Conservation (phyloP, 352 stramenopile species). For the Globisporangium emineosum region DNA sequence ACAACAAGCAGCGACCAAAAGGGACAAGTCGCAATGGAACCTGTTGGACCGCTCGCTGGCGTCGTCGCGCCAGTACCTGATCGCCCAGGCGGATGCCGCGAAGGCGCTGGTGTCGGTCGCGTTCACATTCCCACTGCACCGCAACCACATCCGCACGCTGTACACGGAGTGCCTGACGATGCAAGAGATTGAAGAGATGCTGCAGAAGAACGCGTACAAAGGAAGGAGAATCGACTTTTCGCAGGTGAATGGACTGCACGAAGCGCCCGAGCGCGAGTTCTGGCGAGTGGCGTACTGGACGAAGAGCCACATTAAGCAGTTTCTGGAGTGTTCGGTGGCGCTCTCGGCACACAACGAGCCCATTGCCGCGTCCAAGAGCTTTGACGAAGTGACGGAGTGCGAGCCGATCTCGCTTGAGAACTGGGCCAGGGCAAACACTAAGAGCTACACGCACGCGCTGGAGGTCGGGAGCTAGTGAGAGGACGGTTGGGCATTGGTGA, state of each 20-base stretch:
- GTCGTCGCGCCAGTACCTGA: constrained; percentile 44
- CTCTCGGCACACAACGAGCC: constrained; percentile 23
- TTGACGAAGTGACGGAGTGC: constrained; percentile 59
- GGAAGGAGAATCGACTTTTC: constrained; percentile 33
- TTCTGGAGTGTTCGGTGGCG: constrained; percentile 49
- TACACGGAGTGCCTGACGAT: constrained; percentile 47
- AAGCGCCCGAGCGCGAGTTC: constrained; percentile 39
- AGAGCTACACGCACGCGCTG: constrained; percentile 46
- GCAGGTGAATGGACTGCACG: constrained; percentile 38
- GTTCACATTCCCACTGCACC: constrained; percentile 60
- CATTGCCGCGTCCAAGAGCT: constrained; percentile 41
- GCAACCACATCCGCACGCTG: constrained; percentile 33
- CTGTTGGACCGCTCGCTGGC: constrained; percentile 42
- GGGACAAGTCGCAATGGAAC: constrained; percentile 21
- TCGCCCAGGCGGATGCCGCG: constrained; percentile 51
- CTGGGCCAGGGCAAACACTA: constrained; percentile 49
- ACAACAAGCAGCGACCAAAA: not conserved
- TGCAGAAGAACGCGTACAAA: constrained; percentile 40
- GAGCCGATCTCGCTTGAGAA: constrained; percentile 42
- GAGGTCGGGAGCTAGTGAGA: constrained; percentile 1
- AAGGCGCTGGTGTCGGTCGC: constrained; percentile 45
- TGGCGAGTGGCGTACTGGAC: constrained; percentile 62
- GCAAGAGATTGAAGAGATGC: constrained; percentile 36
- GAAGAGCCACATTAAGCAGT: constrained; percentile 33
- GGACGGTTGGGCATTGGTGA: too few species aligned